Evolutionary conservation across 371 early-diverging fungal species (phyloP).

Genomic region (Syncephalis fuscata): DNA sequence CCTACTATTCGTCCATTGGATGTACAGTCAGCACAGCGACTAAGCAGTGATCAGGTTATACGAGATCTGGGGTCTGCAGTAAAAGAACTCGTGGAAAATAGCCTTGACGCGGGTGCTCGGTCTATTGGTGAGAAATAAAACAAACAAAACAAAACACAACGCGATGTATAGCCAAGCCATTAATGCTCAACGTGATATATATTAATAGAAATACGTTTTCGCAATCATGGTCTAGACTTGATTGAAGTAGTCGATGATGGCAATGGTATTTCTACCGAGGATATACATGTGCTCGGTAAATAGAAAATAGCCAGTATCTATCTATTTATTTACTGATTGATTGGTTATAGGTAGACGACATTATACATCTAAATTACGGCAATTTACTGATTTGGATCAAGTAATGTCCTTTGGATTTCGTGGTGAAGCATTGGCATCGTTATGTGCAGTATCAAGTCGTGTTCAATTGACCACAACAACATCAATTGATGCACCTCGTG

Average conservation of each 20-base stretch:
- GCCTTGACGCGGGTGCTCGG: constrained; percentile 84
- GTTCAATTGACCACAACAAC: constrained; percentile 50
- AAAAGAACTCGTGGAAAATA: constrained; percentile 97
- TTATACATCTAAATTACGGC: constrained; percentile 60
- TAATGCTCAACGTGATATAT: neutral
- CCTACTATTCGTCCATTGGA: too few relatives aligned
- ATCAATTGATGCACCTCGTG: constrained; percentile 37
- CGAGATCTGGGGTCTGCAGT: constrained; percentile 71
- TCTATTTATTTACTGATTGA: neutral
- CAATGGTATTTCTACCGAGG: constrained; percentile 42
- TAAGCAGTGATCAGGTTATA: constrained; percentile 57
- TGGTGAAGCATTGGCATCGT: constrained; percentile 70
- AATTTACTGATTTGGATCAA: constrained; percentile 45
- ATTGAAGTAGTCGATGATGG: constrained; percentile 82
- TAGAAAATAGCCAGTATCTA: neutral
- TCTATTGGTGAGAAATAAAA: constrained; percentile 34
- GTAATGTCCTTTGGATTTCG: constrained; percentile 68
- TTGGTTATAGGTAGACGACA: constrained; percentile 35
- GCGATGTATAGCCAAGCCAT: neutral
- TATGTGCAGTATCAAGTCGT: constrained; percentile 38
- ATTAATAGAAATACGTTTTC: constrained; percentile 51
- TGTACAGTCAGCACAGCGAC: too few relatives aligned
- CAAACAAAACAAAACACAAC: neutral
- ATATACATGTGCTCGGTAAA: constrained; percentile 47
- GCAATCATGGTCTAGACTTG: constrained; percentile 55